Base-by-base conservation (phyloP, 352 stramenopile genomes). In the Globisporangium orthogonon region DNA sequence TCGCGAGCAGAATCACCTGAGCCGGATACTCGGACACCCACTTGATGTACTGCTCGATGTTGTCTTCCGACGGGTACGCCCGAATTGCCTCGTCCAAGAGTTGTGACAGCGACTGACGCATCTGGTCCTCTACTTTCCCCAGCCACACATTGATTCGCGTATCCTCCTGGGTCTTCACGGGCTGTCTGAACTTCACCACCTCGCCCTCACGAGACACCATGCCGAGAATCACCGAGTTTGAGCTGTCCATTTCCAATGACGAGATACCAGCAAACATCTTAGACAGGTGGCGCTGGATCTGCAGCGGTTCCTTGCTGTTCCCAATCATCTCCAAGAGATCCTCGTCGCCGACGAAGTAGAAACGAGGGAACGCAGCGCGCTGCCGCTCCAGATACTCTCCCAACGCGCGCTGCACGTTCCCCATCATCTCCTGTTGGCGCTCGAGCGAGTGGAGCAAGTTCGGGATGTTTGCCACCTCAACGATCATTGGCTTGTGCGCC, bases 301-400 rank as follows among this genome's bases (percentile, higher is more conserved):
- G 98, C 53, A 94, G 86, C 9, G 97, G 98, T 62, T 99, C 96
- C 58, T 97, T 97, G 60, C 96, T 96, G 71, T 99, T 99, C 31
- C 97, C 98, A 53, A 99, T 98, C 71, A 99, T 99, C 75, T 99
- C 98, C 23, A 99, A 85, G 53, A 99, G 86, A 77, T 99, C 98
- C 80, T 99, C 98, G 67, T 99, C 97, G 49, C 97, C 98, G 11
- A 99, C 87, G 62, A 99, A 99, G 71, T 99, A 99, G 69, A 99
- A 99, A n/a, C 98, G 94, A 68, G 71, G 89, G 60, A 99, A 98
- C 45, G 91, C 89, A 51, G 86, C 90, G 43, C 97, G 87, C 73
- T 99, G 97, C 15, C 96, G 98, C 69, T 99, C 97, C 9, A 99
- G 82, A 69, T 99, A 99, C 62, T 99, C 95, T 58, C 98, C 97